Base-by-base conservation (phyloP, 176 grass and related monocot species). In the Carex pumila region DNA sequence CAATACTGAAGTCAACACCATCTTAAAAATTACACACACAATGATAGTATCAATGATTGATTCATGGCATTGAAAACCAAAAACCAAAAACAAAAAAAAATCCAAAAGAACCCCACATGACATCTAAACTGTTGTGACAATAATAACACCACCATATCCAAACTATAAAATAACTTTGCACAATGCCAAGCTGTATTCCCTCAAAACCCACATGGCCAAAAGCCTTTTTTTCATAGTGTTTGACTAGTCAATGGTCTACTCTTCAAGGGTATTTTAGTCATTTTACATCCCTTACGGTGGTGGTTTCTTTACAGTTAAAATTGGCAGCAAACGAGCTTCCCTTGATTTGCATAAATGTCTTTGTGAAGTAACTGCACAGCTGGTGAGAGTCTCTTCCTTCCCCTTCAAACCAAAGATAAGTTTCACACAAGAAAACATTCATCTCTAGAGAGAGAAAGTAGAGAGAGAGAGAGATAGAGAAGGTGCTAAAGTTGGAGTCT, bases 21-120 rank as follows among this genome's bases (percentile, higher is more conserved):
- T 54, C 0, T 56, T 56, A 57, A 76, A 56, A 78, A 4, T 56
- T 56, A 78, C 25, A 78, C 45, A 25, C 52, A 78, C 12, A 83
- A 82, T 82, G 80, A 82, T 82, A 82, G 80, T 65, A 65, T 50
- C 80, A 82, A 83, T 83, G 81, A 83, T 83, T 83, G 81, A 83
- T 21, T 32, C 10, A 54, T 15, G 15, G 3, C 45, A 47, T 3
- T 3, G 1, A 25, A 30, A 45, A 39, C 14, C 0, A 36, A 29
- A 53, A 5, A 2, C 34, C 34, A 66, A 19, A 81, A n/a, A 39
- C 68, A 83, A 22, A 5, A 19, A 25, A 79, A 79, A 74, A 72
- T 55, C 0, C 9, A 25, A 12, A 13, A 13, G 31, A 62, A 29
- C 21, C 81, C 81, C 81, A 82, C 81, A 83, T 53, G 79, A 61